phyloP scores from a whole-genome alignment of 1,139 yeast species.

The Candida neerlandica region DNA sequence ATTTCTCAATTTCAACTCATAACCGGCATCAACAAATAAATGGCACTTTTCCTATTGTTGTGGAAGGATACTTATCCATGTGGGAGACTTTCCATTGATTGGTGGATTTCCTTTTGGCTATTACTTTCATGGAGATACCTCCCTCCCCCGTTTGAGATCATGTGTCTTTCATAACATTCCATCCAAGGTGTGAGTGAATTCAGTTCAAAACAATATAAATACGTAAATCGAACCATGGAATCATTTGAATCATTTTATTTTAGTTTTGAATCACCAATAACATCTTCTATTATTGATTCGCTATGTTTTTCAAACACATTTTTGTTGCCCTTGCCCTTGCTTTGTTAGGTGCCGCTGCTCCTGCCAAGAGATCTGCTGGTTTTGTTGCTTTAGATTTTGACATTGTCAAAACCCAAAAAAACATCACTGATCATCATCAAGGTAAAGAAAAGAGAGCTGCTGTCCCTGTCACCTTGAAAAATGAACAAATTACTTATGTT shows the following conservation, averaged over 20 bases:
- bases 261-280: neutral
- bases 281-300: neutral
- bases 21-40: slow-evolving; percentile 4
- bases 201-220: too few species aligned
- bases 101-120: too few species aligned
- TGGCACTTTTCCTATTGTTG: neutral
- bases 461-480: slow-evolving; percentile 11
- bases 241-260: too few species aligned
- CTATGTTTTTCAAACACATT: slow-evolving; percentile 4
- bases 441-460: slow-evolving; percentile 4
- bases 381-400: slow-evolving; percentile 15
- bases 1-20: neutral
- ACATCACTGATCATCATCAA: slow-evolving; percentile 26
- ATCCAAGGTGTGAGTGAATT: too few species aligned
- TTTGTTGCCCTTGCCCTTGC: slow-evolving; percentile 15
- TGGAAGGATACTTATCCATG: neutral
- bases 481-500: slow-evolving; percentile 11
- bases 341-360: slow-evolving; percentile 12
- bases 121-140: too few species aligned
- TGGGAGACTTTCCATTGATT: neutral
- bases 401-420: slow-evolving; percentile 10
- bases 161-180: too few species aligned
- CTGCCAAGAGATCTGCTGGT: slow-evolving; percentile 13
- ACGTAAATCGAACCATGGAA: too few species aligned
- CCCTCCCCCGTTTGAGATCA: too few species aligned